Conservation (phyloP, 2,329 filamentous ascomycete species). For the Lomentospora prolificans region DNA sequence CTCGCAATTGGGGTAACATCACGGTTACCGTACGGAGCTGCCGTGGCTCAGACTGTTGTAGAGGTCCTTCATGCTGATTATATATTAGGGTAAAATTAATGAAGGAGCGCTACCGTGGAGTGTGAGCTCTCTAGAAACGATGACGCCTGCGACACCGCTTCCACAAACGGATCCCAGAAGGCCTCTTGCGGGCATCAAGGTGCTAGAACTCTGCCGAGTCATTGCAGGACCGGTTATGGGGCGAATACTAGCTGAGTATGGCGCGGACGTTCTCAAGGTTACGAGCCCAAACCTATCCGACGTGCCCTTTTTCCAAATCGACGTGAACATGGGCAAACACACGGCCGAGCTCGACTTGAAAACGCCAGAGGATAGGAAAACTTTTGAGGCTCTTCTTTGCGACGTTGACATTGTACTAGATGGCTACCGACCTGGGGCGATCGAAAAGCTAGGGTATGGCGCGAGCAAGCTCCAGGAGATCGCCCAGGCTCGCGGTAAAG, state of each 20-base stretch:
- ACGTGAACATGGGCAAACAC: slow-evolving; percentile 64
- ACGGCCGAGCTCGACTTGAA: slow-evolving; percentile 55
- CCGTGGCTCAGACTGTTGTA: no score
- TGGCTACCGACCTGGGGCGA: slow-evolving; percentile 57
- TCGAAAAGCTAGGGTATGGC: slow-evolving; percentile 24
- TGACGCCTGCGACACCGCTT: slow-evolving; percentile 33
- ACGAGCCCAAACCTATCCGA: slow-evolving; percentile 59
- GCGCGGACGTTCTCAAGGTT: slow-evolving; percentile 63
- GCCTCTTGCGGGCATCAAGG: slow-evolving; percentile 52
- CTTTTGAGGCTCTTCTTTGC: slow-evolving; percentile 49
- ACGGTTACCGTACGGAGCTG: no score
- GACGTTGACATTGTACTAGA: slow-evolving; percentile 57
- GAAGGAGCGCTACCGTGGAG: slow-evolving; percentile 32
- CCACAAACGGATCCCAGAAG: slow-evolving; percentile 11
- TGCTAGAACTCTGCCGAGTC: slow-evolving; percentile 65
- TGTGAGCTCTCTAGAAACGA: slow-evolving; percentile 38
- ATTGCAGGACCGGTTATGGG: slow-evolving; percentile 68
- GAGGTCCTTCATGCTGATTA: no score
- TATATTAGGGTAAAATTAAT: background rate
- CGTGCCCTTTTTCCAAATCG: slow-evolving; percentile 62
- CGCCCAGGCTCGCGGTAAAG: slow-evolving; percentile 44
- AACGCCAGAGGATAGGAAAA: slow-evolving; percentile 35
- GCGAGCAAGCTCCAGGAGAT: slow-evolving; percentile 17
- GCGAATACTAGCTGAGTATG: slow-evolving; percentile 63
- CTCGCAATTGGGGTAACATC: no score